Base-by-base conservation (phyloP, 495 filamentous ascomycete species). In the Lophiostoma macrostomum region DNA sequence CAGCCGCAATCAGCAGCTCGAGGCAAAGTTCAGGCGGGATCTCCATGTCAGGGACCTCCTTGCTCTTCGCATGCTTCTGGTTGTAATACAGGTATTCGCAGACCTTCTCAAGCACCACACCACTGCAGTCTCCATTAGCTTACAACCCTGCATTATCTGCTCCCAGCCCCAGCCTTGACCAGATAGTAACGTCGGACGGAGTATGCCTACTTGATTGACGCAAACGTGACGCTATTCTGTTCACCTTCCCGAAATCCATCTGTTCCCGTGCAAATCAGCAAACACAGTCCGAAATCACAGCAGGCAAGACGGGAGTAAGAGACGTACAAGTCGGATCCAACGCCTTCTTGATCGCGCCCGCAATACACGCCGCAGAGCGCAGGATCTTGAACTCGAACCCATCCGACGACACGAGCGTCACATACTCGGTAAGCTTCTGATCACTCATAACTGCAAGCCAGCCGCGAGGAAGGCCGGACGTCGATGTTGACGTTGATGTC, bases 1-100 rank as follows among this genome's bases (percentile, higher is more conserved):
- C 85, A 35, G 88, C 83, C 22, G 86, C 84, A 76, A 90, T 86
- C 64, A 96, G 69, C 61, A 95, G 68, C 68, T 95, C 82, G 64
- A 96, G 64, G 61, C 84, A 85, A 35, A 93, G 58, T 67, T 91
- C 84, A 0, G 81, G 75, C 27, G 87, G 81, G 19, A 88, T 78
- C 16, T 96, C 90, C 88, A 96, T 90, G 68, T 98, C 93, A 4
- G 88, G 81, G 18, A 96, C 88, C 55, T 94, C 83, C 41, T 79
- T 77, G 52, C 72, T 72, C 51, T 91, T 80, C 48, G 79, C 82
- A 68, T 93, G 78, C 69, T 88, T 90, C 67, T 95, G 79, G 68
- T 86, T 86, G 73, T 91, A 65, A 41, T 65, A 67, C 14, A 67
- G 45, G 46, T 65, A 67, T 37, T 65, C 62, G 62, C 64, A 67